A percentile compares a stretch with the other conserved stretches of the same genome.
These are phyloP conservation scores for Scedosporium dehoogii DNA, from an alignment of 2,329 filamentous ascomycete species.

Conservation along the genomic window DNA sequence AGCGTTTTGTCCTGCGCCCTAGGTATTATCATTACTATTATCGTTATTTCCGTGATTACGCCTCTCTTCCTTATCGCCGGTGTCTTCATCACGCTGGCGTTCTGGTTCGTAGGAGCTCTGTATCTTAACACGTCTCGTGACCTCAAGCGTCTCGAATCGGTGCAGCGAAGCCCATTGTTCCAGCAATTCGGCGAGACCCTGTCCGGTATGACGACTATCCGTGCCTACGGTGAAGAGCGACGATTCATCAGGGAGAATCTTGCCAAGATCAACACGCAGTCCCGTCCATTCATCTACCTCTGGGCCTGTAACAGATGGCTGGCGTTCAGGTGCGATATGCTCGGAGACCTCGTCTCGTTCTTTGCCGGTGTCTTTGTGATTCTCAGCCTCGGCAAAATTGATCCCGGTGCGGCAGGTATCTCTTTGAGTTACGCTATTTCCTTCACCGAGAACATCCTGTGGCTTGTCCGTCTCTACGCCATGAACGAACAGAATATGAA, in stretches of 20 bases:
- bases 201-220: constrained; percentile 89
- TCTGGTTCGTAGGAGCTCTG: constrained; percentile 73
- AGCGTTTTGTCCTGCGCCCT: constrained; percentile 56
- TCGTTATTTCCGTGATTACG: constrained; percentile 79
- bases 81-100: constrained; percentile 72
- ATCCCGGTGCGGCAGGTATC: constrained; percentile 85
- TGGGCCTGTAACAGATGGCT: constrained; percentile 98
- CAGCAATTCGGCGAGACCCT: constrained; percentile 97
- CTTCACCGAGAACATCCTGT: constrained; percentile 93
- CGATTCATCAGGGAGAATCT: constrained; percentile 92
- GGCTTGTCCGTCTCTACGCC: constrained; percentile 89
- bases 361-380: constrained; percentile 90
- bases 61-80: constrained; percentile 84
- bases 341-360: constrained; percentile 87
- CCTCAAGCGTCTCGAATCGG: constrained; percentile 86
- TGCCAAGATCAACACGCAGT: constrained; percentile 76
- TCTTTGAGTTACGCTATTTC: constrained; percentile 93
- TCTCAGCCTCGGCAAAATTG: constrained; percentile 68
- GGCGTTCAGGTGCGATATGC: constrained; percentile 79
- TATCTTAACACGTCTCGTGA: constrained; percentile 92
- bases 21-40: constrained; percentile 71
- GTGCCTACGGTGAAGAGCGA: constrained; percentile 88
- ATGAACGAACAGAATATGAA: constrained; percentile 99
- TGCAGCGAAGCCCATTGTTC: constrained; percentile 89
- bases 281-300: constrained; percentile 87